Evolutionary conservation across 2,329 filamentous ascomycete genomes (phyloP).

Genomic region (Endoconidiophora polonica): DNA sequence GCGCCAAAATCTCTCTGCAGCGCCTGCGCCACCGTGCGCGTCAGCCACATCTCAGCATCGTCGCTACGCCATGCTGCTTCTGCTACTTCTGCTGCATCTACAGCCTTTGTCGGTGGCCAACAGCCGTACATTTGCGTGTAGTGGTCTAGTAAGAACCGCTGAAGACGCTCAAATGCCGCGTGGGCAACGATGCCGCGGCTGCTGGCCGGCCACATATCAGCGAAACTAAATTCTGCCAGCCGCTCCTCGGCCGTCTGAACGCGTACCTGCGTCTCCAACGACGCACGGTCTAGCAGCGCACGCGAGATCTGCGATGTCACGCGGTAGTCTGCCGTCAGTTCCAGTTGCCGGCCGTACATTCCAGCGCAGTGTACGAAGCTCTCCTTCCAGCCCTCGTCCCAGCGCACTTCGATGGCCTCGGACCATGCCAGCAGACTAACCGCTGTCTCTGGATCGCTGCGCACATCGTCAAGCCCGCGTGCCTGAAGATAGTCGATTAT

Average conservation of each 20-base stretch:
- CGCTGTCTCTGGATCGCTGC: conserved; percentile 41
- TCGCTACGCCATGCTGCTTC: conserved; percentile 20
- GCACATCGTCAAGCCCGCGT: conserved; percentile 46
- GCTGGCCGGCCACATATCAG: conserved; percentile 40
- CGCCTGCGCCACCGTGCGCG: conserved; percentile 35
- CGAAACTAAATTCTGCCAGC: conserved; percentile 41
- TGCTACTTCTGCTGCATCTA: conserved; percentile 10
- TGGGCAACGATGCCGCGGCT: conserved; percentile 23
- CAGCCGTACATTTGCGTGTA: conserved; percentile 39
- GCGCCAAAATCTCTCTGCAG: conserved; percentile 52
- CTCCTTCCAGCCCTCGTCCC: conserved; percentile 52
- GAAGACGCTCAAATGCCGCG: conserved; percentile 38
- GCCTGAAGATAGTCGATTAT: conserved; percentile 44
- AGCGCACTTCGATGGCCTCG: conserved; percentile 42
- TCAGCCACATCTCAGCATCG: conserved; percentile 35
- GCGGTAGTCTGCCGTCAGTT: conserved; percentile 37
- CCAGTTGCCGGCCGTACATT: conserved; percentile 36
- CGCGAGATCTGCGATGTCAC: conserved; percentile 43
- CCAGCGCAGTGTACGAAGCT: conserved; percentile 51
- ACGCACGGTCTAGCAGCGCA: conserved; percentile 44
- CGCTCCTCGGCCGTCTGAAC: conserved; percentile 46
- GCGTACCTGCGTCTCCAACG: conserved; percentile 43
- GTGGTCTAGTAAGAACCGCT: conserved; percentile 41
- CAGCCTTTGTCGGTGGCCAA: conserved; percentile 37
- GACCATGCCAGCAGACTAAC: conserved; percentile 48